Conservation (phyloP, 1,284 basidiomycete species). For the Leccinum griseonigrum region DNA sequence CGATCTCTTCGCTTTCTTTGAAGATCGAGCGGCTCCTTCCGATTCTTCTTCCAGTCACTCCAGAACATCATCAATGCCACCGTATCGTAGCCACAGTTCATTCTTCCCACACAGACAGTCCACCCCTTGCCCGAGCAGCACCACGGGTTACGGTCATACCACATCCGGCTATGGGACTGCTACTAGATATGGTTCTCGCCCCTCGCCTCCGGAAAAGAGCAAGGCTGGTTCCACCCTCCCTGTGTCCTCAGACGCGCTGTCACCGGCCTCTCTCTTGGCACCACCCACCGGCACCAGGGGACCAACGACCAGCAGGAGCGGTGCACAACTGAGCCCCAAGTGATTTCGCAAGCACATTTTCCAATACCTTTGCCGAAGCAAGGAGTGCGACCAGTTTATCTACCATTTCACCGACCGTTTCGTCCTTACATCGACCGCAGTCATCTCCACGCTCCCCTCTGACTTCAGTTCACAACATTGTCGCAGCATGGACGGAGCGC, state of each 20-base stretch:
- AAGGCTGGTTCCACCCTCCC: conserved; percentile 35
- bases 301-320: conserved; percentile 20
- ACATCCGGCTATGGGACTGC: conserved; percentile 30
- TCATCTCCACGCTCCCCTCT: conserved; percentile 65
- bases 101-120: conserved; percentile 44
- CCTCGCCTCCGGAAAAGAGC: conserved; percentile 47
- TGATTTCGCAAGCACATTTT: conserved; percentile 35
- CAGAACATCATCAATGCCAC: conserved; percentile 53
- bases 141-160: conserved; percentile 29
- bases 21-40: conserved; percentile 44
- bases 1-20: conserved; percentile 73
- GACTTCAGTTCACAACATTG: conserved; percentile 72
- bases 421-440: conserved; percentile 48
- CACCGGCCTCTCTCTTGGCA: conserved; percentile 39
- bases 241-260: conserved; percentile 29
- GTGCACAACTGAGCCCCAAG: conserved; percentile 29
- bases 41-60: conserved; percentile 41
- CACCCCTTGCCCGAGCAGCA: conserved; percentile 37
- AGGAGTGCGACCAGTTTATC: conserved; percentile 19
- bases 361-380: conserved; percentile 33
- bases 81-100: conserved; percentile 51
- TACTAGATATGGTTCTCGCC: conserved; percentile 36
- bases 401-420: conserved; percentile 25
- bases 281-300: conserved; percentile 31
- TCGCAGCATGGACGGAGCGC: conserved; percentile 76